Percentiles rank a stretch among this genome's conserved stretches.
These are phyloP conservation scores for Plantago ovata DNA, from an alignment of 257 asterid species.

Conservation along the genomic window DNA sequence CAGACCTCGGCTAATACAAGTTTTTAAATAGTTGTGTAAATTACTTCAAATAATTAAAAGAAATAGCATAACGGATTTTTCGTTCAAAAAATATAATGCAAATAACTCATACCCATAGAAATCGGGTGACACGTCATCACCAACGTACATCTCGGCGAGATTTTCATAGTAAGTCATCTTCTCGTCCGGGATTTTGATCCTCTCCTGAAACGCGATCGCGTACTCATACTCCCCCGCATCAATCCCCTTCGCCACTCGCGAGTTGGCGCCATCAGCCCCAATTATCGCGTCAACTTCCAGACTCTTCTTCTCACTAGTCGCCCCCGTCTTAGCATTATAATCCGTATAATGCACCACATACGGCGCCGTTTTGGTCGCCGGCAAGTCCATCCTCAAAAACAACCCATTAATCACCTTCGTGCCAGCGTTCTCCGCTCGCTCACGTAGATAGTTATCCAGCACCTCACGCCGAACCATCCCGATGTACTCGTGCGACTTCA, in stretches of 20 bases:
- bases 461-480: conserved; percentile 98
- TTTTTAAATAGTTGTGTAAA: no score
- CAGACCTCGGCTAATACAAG: no score
- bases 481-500: conserved; percentile 88
- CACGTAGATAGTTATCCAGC: conserved; percentile 79
- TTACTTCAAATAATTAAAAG: no score
- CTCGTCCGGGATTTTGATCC: conserved; percentile 71
- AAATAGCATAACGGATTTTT: no score
- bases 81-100: no score
- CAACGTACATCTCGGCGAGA: conserved; percentile 87
- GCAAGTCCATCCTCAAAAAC: conserved; percentile 76
- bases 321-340: conserved; percentile 57
- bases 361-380: conserved; percentile 45
- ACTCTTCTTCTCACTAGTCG: conserved; percentile 60
- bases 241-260: conserved; percentile 82
- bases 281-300: conserved; percentile 82
- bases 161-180: conserved; percentile 85
- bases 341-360: conserved; percentile 69
- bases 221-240: conserved; percentile 89
- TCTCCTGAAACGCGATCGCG: conserved; percentile 94
- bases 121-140: conserved; percentile 90
- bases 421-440: conserved; percentile 70
- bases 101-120: conserved; percentile 45
- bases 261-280: conserved; percentile 97
- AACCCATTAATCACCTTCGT: conserved; percentile 79